A percentile compares a stretch with the other conserved stretches of the same genome.
phyloP scores from a whole-genome alignment of 495 filamentous ascomycete genomes.

The Penicillium daleae region DNA sequence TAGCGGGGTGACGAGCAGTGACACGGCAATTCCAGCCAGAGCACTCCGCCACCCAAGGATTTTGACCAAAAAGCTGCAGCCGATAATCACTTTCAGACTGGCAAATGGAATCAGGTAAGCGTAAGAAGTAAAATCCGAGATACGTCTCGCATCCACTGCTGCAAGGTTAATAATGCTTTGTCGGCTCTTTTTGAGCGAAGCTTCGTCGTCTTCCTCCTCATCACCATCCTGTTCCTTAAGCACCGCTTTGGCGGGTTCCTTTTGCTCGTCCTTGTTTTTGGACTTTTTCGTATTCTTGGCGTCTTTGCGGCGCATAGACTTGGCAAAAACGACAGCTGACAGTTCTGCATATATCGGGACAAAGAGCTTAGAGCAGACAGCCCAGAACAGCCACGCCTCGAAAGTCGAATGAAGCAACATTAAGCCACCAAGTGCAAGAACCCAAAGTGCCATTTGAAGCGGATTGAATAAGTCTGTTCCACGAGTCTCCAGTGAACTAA shows the following conservation, averaged over 20 bases:
- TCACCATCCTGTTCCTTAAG: constrained; percentile 45
- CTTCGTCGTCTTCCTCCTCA: constrained; percentile 52
- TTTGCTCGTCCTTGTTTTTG: constrained; percentile 32
- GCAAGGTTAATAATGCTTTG: constrained; percentile 82
- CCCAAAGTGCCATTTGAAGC: constrained; percentile 66
- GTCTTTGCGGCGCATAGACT: constrained; percentile 80
- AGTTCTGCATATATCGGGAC: constrained; percentile 71
- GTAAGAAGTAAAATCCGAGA: constrained; percentile 70
- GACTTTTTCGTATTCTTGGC: constrained; percentile 57
- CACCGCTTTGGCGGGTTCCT: constrained; percentile 20
- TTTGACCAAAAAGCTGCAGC: constrained; percentile 64
- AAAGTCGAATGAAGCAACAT: constrained; percentile 60
- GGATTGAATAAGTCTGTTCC: constrained; percentile 35
- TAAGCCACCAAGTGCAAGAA: constrained; percentile 60
- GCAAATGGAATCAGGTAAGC: constrained; percentile 64
- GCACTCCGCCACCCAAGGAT: constrained; percentile 77
- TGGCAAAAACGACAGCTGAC: constrained; percentile 73
- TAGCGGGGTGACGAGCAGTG: constrained; percentile 65
- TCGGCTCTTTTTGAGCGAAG: constrained; percentile 64
- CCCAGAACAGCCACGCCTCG: constrained; percentile 67
- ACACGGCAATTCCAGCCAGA: constrained; percentile 66
- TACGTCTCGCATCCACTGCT: constrained; percentile 73
- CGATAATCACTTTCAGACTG: constrained; percentile 64
- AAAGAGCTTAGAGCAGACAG: constrained; percentile 63
- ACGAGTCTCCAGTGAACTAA: constrained; percentile 64